Percentiles rank a stretch among this genome's conserved stretches.
These are phyloP conservation scores for Xylaria grammica DNA, from an alignment of 495 filamentous ascomycete genomes.

Conservation along the genomic window DNA sequence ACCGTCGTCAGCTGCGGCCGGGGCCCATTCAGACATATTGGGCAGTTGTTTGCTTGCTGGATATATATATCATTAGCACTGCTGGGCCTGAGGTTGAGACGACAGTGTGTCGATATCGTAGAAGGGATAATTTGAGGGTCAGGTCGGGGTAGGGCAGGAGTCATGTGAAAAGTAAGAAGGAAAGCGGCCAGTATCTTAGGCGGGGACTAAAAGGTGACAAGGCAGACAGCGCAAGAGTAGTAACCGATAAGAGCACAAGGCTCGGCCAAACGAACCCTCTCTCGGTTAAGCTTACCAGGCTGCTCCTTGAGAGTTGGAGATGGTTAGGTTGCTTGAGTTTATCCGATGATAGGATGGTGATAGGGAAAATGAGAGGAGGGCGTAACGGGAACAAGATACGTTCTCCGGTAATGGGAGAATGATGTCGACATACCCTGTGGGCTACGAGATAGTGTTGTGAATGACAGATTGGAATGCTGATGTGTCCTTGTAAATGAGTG, in stretches of 20 bases:
- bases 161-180: neutral
- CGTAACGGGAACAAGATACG: neutral
- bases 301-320: neutral
- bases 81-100: neutral
- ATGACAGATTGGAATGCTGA: neutral
- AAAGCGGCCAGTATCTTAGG: neutral
- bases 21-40: constrained; percentile 15
- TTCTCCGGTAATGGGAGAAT: neutral
- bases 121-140: neutral
- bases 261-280: neutral
- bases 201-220: too few species aligned
- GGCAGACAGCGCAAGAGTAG: neutral
- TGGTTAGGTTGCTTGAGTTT: neutral
- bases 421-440: neutral
- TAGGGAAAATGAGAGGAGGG: neutral
- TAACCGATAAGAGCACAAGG: neutral
- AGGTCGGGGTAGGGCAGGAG: neutral
- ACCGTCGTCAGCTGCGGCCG: neutral
- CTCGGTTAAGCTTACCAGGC: neutral
- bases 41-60: neutral
- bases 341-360: neutral
- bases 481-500: neutral
- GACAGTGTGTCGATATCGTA: neutral
- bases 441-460: neutral
- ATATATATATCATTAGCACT: neutral